Conservation (phyloP, 2,329 filamentous ascomycete species). For the Coniella lustricola region DNA sequence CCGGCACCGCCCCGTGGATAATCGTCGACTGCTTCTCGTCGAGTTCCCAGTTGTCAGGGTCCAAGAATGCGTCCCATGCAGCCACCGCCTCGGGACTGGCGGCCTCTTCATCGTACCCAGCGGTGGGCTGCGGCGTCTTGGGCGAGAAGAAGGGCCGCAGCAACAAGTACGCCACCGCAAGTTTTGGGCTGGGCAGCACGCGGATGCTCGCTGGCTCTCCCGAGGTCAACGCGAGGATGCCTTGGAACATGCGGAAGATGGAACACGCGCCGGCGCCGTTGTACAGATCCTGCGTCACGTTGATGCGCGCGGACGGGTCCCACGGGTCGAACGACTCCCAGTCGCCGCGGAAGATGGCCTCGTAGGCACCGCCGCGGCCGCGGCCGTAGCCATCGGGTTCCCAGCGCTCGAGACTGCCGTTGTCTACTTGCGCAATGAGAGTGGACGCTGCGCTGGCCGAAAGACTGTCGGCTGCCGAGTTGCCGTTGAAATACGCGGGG, state of each 20-base stretch:
- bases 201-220: constrained; percentile 42
- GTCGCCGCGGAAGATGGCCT: constrained; percentile 43
- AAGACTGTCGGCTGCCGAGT: constrained; percentile 22
- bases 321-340: constrained; percentile 53
- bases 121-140: constrained; percentile 34
- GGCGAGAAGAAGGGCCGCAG: constrained; percentile 47
- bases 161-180: constrained; percentile 40
- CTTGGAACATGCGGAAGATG: constrained; percentile 54
- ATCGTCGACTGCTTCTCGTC: constrained; percentile 46
- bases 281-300: constrained; percentile 48
- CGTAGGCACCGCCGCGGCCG: constrained; percentile 48
- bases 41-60: constrained; percentile 36
- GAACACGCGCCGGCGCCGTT: constrained; percentile 51
- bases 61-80: constrained; percentile 46
- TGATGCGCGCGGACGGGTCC: constrained; percentile 46
- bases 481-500: constrained; percentile 23
- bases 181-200: constrained; percentile 40
- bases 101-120: constrained; percentile 17
- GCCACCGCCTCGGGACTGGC: constrained; percentile 26
- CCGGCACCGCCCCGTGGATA: constrained; percentile 51
- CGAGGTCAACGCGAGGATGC: constrained; percentile 46
- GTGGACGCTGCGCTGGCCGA: constrained; percentile 34
- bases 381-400: constrained; percentile 60
- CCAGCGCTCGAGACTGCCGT: constrained; percentile 66
- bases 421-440: constrained; percentile 61